A percentile compares a stretch with the other conserved stretches of the same genome.
Conservation (phyloP, 768 basidiomycete species). For the Guyanaporus albipodus region DNA sequence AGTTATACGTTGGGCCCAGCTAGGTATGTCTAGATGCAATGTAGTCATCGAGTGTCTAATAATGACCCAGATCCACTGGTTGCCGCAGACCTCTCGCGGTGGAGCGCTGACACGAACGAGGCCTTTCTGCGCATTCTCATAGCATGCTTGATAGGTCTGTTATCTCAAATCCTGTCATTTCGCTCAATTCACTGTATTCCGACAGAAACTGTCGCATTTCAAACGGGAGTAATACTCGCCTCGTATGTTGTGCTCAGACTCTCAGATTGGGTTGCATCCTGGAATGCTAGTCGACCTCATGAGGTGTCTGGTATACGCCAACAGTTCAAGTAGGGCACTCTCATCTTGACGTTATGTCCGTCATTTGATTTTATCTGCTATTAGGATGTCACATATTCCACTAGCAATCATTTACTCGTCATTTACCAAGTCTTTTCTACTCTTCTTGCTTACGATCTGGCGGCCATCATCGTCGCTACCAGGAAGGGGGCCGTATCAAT, state of each 20-base stretch:
- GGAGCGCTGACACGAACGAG: constrained; percentile 48
- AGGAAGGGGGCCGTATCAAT: constrained; percentile 17
- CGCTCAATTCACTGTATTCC: neutral
- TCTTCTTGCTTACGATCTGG: constrained; percentile 83
- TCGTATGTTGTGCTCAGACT: constrained; percentile 50
- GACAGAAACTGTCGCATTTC: constrained; percentile 76
- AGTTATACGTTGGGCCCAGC: constrained; percentile 80
- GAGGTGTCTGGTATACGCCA: constrained; percentile 49
- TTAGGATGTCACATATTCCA: constrained; percentile 68
- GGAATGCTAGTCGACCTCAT: constrained; percentile 16
- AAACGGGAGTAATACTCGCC: constrained; percentile 57
- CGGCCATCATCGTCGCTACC: constrained; percentile 39
- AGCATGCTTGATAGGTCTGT: constrained; percentile 60
- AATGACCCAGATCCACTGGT: constrained; percentile 37
- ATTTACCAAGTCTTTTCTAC: constrained; percentile 75
- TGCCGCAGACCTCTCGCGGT: constrained; percentile 39
- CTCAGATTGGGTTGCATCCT: constrained; percentile 34
- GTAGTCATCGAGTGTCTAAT: neutral
- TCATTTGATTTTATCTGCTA: neutral
- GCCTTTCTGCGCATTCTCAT: constrained; percentile 57
- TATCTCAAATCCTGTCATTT: neutral
- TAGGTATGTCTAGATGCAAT: constrained; percentile 41
- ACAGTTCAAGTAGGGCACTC: constrained; percentile 52
- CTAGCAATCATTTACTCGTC: constrained; percentile 83
- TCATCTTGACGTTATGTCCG: no score